Evolutionary conservation across 768 basidiomycete genomes (phyloP).

Genomic region (Phylloporus scabripes): DNA sequence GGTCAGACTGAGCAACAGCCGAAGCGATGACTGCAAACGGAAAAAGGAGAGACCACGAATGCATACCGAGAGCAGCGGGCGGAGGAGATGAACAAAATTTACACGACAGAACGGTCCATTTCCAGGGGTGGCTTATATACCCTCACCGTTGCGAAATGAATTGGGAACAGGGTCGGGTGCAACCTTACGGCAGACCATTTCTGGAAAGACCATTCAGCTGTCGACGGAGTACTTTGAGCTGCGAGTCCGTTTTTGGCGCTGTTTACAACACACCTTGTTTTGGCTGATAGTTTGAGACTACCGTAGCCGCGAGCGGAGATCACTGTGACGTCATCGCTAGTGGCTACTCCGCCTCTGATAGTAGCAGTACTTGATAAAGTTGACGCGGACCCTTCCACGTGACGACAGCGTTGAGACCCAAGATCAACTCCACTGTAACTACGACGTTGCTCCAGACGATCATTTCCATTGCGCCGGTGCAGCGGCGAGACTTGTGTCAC

Average conservation of each 20-base stretch:
- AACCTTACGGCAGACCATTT: constrained; percentile 5
- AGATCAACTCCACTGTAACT: background rate
- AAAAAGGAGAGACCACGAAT: constrained; percentile 28
- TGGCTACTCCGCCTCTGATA: background rate
- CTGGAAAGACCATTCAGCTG: background rate
- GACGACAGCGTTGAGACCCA: background rate
- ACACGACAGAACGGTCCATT: constrained; percentile 6
- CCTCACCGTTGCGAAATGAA: background rate
- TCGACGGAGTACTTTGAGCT: background rate
- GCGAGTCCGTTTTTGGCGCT: background rate
- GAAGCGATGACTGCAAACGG: constrained; percentile 17
- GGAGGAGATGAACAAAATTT: constrained; percentile 15
- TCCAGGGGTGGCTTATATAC: constrained; percentile 22
- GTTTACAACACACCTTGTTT: no score
- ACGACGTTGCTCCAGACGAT: background rate
- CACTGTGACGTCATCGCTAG: background rate
- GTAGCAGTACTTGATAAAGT: background rate
- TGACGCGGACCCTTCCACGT: no score
- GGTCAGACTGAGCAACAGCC: constrained; percentile 12
- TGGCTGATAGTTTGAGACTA: no score
- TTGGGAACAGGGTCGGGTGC: constrained; percentile 5
- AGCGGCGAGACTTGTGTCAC: background rate
- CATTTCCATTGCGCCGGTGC: background rate
- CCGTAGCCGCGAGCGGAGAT: no score
- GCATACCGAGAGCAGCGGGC: constrained; percentile 20